Percentiles rank a stretch among this genome's conserved stretches.
phyloP scores from a whole-genome alignment of 768 basidiomycete species.

The Russula earlei region DNA sequence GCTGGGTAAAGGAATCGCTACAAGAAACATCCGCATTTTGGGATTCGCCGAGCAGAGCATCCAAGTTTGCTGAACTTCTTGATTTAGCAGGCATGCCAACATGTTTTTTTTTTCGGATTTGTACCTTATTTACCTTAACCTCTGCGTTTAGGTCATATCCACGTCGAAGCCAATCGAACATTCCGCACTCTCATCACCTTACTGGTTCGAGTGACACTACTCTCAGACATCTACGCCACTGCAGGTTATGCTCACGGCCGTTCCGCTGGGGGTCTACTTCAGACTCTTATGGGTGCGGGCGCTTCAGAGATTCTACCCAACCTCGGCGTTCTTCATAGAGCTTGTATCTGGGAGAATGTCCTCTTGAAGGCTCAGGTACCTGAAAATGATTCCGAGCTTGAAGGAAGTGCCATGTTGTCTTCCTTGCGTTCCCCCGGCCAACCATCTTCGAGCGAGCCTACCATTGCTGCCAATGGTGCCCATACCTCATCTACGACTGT shows the following conservation, averaged over 20 bases:
- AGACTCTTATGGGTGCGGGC: constrained; percentile 58
- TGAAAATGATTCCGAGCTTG: constrained; percentile 28
- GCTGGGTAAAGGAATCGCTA: constrained; percentile 61
- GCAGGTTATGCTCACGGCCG: constrained; percentile 77
- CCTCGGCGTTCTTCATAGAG: constrained; percentile 73
- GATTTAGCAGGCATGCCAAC: constrained; percentile 31
- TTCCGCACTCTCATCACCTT: constrained; percentile 71
- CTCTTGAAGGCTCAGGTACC: constrained; percentile 53
- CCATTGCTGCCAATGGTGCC: constrained; percentile 20
- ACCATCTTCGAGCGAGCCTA: constrained; percentile 21
- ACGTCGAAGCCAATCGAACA: constrained; percentile 42
- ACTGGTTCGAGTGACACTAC: constrained; percentile 69
- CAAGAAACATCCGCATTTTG: constrained; percentile 65
- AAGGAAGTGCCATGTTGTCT: constrained; percentile 35
- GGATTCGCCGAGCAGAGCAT: constrained; percentile 41
- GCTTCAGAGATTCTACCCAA: constrained; percentile 56
- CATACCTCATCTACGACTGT: constrained; percentile 13
- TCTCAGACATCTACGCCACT: constrained; percentile 82
- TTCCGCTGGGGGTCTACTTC: constrained; percentile 62
- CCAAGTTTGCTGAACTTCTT: constrained; percentile 58
- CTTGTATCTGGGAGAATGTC: constrained; percentile 82
- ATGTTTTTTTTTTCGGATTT: background rate
- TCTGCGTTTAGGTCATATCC: constrained; percentile 34
- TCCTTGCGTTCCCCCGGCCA: constrained; percentile 40
- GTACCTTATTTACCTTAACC: background rate